phyloP scores from a whole-genome alignment of 495 filamentous ascomycete species.

The Pyronema domesticum region DNA sequence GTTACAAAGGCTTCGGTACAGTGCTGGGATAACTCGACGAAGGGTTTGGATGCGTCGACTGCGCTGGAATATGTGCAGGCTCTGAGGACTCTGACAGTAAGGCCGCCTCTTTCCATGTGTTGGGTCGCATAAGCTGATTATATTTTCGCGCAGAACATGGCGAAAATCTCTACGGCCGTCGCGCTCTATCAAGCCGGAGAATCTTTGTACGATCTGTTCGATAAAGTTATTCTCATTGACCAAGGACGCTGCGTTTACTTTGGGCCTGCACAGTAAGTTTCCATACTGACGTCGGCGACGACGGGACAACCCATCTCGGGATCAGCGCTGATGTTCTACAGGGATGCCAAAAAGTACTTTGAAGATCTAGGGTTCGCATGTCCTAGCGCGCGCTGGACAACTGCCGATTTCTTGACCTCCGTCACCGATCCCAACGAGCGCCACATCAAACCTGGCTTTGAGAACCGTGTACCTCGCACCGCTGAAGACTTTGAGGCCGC shows the following conservation, averaged over 20 bases:
- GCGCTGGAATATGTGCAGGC: constrained; percentile 46
- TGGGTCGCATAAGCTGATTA: too few relatives aligned
- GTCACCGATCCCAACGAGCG: constrained; percentile 48
- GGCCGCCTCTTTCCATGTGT: constrained; percentile 19
- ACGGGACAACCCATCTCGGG: neutral
- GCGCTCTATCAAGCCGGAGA: constrained; percentile 59
- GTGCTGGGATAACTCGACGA: constrained; percentile 54
- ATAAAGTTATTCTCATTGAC: constrained; percentile 53
- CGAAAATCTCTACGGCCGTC: constrained; percentile 40
- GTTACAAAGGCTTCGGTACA: constrained; percentile 45
- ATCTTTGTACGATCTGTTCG: constrained; percentile 48
- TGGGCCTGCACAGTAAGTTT: constrained; percentile 31
- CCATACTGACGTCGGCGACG: neutral
- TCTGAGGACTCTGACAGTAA: constrained; percentile 37
- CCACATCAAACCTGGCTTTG: constrained; percentile 38
- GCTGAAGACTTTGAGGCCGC: constrained; percentile 38
- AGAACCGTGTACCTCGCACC: constrained; percentile 42
- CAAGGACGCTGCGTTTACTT: constrained; percentile 49
- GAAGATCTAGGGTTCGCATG: constrained; percentile 45
- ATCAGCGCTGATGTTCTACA: neutral
- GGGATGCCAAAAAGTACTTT: constrained; percentile 41
- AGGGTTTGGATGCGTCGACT: constrained; percentile 49
- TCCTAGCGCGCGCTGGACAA: constrained; percentile 41
- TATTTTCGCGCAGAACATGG: constrained; percentile 30
- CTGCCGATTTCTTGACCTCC: constrained; percentile 51